Evolutionary conservation across 768 basidiomycete genomes (phyloP), one percentile per base, ranked within the genome.

Genomic region (Boletus fagicola): DNA sequence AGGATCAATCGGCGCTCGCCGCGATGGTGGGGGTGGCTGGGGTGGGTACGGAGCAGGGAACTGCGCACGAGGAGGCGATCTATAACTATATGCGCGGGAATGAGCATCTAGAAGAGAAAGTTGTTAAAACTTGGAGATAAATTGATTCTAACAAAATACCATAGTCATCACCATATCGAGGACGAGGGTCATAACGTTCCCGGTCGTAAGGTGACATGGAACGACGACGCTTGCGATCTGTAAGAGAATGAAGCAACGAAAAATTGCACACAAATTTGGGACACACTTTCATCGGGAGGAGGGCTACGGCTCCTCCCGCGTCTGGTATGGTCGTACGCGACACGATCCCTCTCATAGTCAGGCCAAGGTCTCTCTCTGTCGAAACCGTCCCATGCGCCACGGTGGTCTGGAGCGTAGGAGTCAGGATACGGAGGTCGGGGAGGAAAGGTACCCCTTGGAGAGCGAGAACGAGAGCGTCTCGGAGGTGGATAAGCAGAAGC

Each of bases 391-490:
- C 85, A 90, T 62, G 84, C 81, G 16, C 77, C 75, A 57, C 87
- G 82, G 72, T 77, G 74, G 63, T 89, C 86, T 53, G 76, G 75
- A 30, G 82, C 80, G 63, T 83, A 85, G 48, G 78, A 62, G 58
- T 88, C 88, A 57, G 80, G 76, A 70, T 83, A 81, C 26, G 83
- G 74, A 11, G 80, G 77, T 65, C 85, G 78, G 43, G 81, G 68
- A 51, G 82, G 76, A 63, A 83, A 84, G 12, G 78, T 67, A 54
- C 80, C 78, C 38, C 80, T 74, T 51, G 76, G 90, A 61, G 90
- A 92, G 58, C 90, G 88, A 65, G 91, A 93, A 68, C 88, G 89
- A 68, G 91, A 92, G 68, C 85, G 88, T 62, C 87, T 87, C 61
- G 84, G 78, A 55, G 85, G 83, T 72, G 87, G 88, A 75, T 87